These are phyloP conservation scores for Capronia americana DNA, from an alignment of 2,329 filamentous ascomycete species.

Conservation along the genomic window DNA sequence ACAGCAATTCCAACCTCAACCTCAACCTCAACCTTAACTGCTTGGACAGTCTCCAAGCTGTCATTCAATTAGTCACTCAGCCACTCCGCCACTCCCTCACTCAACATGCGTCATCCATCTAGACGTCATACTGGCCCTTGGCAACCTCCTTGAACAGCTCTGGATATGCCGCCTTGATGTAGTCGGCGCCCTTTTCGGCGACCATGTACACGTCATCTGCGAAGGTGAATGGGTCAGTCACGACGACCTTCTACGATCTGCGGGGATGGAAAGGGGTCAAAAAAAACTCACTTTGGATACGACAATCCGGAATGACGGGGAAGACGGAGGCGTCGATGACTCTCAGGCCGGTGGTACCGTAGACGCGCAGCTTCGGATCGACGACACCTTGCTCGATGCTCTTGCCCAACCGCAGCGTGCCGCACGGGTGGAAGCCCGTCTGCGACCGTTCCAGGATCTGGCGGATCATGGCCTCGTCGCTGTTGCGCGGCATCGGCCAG, in stretches of 20 bases:
- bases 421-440: constrained; percentile 66
- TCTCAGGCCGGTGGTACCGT: constrained; percentile 43
- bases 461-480: constrained; percentile 63
- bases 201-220: constrained; percentile 46
- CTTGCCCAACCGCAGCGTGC: constrained; percentile 61
- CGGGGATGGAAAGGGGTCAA: too few relatives aligned
- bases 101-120: not conserved
- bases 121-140: not conserved
- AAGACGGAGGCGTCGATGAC: constrained; percentile 47
- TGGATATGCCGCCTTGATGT: constrained; percentile 34
- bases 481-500: constrained; percentile 64
- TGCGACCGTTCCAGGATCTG: constrained; percentile 65
- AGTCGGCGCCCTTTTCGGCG: constrained; percentile 44
- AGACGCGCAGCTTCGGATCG: constrained; percentile 42
- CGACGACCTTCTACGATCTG: too few relatives aligned
- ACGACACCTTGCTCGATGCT: constrained; percentile 54
- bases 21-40: not conserved
- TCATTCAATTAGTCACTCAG: not conserved
- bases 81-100: not conserved
- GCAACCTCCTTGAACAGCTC: not conserved
- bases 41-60: not conserved
- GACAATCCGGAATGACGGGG: constrained; percentile 46
- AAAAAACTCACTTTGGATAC: constrained; percentile 42
- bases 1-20: too few relatives aligned
- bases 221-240: too few relatives aligned